A percentile compares a stretch with the other conserved stretches of the same genome.
phyloP scores from a whole-genome alignment of 2,329 filamentous ascomycete species.

The Metarhizium anisopliae region DNA sequence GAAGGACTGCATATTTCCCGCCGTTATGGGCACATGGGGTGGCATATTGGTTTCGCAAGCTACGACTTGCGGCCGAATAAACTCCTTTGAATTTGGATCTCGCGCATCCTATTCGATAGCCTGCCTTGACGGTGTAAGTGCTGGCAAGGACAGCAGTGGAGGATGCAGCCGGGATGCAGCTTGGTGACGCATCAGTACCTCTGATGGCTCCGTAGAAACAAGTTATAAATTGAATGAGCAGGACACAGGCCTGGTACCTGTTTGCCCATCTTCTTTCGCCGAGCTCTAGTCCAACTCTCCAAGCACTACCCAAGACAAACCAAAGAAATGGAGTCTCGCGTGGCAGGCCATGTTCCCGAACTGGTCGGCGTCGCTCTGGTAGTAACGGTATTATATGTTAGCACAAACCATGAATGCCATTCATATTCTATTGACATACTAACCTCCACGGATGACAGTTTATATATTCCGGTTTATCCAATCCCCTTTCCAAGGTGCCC shows the following conservation, averaged over 20 bases:
- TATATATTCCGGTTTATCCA: not conserved
- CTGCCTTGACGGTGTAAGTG: not conserved
- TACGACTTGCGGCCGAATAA: not conserved
- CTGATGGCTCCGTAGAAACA: no score
- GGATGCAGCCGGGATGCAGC: no score
- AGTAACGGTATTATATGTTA: not conserved
- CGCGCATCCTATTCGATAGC: not conserved
- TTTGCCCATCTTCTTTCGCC: not conserved
- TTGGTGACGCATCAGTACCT: no score
- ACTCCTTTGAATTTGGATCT: not conserved
- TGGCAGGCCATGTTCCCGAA: not conserved
- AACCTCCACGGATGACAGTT: not conserved
- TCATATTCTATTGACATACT: not conserved
- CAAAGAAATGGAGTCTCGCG: not conserved
- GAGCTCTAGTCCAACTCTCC: not conserved
- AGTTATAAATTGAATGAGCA: not conserved
- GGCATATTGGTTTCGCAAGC: not conserved
- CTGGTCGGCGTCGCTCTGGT: slow-evolving; percentile 1
- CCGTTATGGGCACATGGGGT: not conserved
- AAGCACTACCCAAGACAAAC: not conserved
- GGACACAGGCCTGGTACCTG: not conserved
- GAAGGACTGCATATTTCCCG: not conserved
- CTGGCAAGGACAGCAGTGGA: not conserved
- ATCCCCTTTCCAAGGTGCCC: slow-evolving; percentile 11
- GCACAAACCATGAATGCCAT: not conserved